Evolutionary conservation across 805 yeast species (phyloP), one percentile per base, ranked within the genome.

Genomic region (Saturnispora kantuleensis): DNA sequence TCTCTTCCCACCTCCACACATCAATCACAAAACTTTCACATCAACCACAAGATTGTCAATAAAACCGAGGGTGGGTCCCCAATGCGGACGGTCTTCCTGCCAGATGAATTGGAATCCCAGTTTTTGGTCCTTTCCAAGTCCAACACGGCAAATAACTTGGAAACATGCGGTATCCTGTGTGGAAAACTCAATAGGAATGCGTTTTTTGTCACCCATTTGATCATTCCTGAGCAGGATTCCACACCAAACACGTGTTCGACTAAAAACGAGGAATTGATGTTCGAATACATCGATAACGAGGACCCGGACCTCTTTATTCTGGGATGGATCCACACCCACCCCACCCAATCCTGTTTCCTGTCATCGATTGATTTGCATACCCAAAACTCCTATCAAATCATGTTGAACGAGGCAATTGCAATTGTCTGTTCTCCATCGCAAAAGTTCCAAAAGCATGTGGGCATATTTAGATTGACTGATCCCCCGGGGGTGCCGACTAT

Each of bases 251-350:
- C 84, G 6, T 80, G 85, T 58, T 64, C 67, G 39, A 79, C 84
- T 11, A 69, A 69, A 21, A 69, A 78, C 54, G 86, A 79, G 54
- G 84, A 78, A 50, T 59, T 64, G 4, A 56, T 79, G 47, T 78
- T 79, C 52, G 75, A 72, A 36, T 74, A 65, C 50, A 69, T 78
- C 36, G 84, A 79, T 54, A 51, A 60, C 30, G 64, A 73, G 43
- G 81, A 75, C 48, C 53, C 53, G 3, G 51, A 50, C 35, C 59
- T 80, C 38, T 77, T 79, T 52, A 73, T 79, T n/a, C 63, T 79
- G 2, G 86, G 86, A 3, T 79, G 86, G 86, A 80, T 79, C 43
- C 86, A 79, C 57, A 80, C 85, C 9, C 86, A 79, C 56, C 86
- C 86, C 5, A 75, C 84, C 10, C 86, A 79, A 56, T 66, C 82